Evolutionary conservation across 2,329 filamentous ascomycete genomes (phyloP), one percentile per base, ranked within the genome.

Genomic region (Eurotiales sp.): DNA sequence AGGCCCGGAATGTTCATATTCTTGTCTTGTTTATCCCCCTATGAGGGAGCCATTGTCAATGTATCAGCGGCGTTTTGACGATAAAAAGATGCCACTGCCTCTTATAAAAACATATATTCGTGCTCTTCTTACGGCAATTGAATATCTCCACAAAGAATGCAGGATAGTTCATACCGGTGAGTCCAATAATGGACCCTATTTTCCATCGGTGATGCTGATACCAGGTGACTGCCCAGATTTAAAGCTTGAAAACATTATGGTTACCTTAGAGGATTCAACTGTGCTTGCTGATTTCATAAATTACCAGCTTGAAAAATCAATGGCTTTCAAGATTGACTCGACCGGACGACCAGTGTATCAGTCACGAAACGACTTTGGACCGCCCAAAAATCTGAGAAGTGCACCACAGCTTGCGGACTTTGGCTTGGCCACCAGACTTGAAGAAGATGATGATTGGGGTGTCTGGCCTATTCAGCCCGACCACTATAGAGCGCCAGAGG

Each of bases 171-270:
- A 78, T 55, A 73, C 73, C 43, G 74, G 74, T 77, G 58, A 29
- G 55, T 64, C 55, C 56, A n/a, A 65, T 51, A 67, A 71, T 55
- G 60, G 66, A 8, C 51, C 64, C 54, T 54, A 58, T 46, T 22
- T 55, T 34, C 27, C 1, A 11, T 42, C 37, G 27, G 47, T 48
- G 30, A 17, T 55, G 17, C 19, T 41, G 23, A 17, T 25, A 1
- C 36, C 46, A 27, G 22, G 25, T 17, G 8, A 17, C 22, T 43
- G 44, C 51, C 51, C 46, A 72, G 70, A 72, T 58, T 73, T 78
- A 27, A 75, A 74, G 54, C 68, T 71, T 3, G 70, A 75, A 52
- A 78, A 78, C 41, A 73, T 78, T 40, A 72, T 77, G 66, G 65
- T 76, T 27, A 63, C 64, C 7, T 69, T 74, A 34, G 40, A 51